Evolutionary conservation across 2,329 filamentous ascomycete species (phyloP), one percentile per base, ranked within the genome.

Genomic region (Talaromyces sp.): DNA sequence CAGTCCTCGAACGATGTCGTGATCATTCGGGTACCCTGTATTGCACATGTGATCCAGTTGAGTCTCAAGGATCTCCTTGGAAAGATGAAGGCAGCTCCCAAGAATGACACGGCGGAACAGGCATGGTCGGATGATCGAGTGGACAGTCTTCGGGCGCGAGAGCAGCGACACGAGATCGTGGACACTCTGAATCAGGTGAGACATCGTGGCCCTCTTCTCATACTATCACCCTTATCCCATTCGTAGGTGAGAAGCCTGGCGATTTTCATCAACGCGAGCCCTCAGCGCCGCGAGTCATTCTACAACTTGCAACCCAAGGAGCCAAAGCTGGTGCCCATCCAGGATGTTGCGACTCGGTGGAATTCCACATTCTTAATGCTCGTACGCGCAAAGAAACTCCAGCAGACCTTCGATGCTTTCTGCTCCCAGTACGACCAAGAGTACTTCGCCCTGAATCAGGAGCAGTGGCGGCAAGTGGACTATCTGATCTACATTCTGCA

Each of bases 291-390:
- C 8, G 66, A 70, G 47, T n/a, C 13, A 11, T 70, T 70, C 50
- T 31, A 49, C 17, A 61, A 62, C 19, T 63, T 69, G 22, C 56
- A 70, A 59, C 62, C 45, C 19, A 43, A 54, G 45, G 45, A 61
- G 43, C 43, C 61, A 60, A 67, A 66, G 39, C 62, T 69, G 45
- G 47, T 69, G 19, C 63, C 58, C 37, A 67, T 69, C 10, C 59
- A 69, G 60, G 65, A 69, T 66, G 62, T 66, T 22, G 19, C 19
- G 19, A 22, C 19, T 22, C 2, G 19, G 19, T 22, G 19, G 19
- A 22, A 22, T 22, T 70, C 64, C 25, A 70, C 52, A 11, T 70
- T 65, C 63, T 35, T 69, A 33, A 70, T 70, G 59, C 67, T 70
- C 37, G 22, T 19, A 9, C 59, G 60, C 50, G 66, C 62, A 17